A percentile compares a stretch with the other conserved stretches of the same genome.
phyloP scores from a whole-genome alignment of 2,329 filamentous ascomycete genomes.

The Didymellaceae sp. region DNA sequence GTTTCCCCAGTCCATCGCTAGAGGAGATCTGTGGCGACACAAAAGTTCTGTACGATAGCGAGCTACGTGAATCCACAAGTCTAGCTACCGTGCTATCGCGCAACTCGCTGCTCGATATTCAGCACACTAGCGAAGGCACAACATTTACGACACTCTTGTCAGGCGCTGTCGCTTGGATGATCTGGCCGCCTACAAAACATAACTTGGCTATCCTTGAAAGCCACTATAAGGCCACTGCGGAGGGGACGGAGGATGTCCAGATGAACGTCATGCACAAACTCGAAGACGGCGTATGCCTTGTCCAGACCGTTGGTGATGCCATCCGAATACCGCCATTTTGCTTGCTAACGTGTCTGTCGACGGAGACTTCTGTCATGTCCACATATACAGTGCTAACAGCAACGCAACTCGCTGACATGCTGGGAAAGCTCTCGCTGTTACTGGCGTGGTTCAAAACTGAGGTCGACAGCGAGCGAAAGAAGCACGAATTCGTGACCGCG shows the following conservation, averaged over 20 bases:
- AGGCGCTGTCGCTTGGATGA: slow-evolving; percentile 27
- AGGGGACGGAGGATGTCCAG: background rate
- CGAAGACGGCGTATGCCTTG: slow-evolving; percentile 23
- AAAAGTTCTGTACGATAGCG: background rate
- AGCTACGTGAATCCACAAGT: slow-evolving; percentile 10
- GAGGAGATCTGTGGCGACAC: slow-evolving; percentile 10
- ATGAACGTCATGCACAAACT: slow-evolving; percentile 10
- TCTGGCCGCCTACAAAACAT: slow-evolving; percentile 30
- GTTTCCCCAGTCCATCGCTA: slow-evolving; percentile 19
- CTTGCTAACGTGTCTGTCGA: slow-evolving; percentile 17
- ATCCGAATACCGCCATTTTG: slow-evolving; percentile 28
- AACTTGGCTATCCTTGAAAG: slow-evolving; percentile 21
- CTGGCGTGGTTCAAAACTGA: slow-evolving; percentile 27
- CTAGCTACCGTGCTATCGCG: slow-evolving; percentile 13
- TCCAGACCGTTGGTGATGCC: slow-evolving; percentile 22
- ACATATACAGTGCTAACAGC: slow-evolving; percentile 16
- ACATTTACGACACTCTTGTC: slow-evolving; percentile 23
- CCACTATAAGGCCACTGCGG: slow-evolving; percentile 14
- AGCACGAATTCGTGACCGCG: slow-evolving; percentile 8
- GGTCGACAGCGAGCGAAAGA: slow-evolving; percentile 13
- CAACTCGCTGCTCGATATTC: slow-evolving; percentile 14
- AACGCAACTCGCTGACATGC: slow-evolving; percentile 13
- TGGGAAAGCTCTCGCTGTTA: slow-evolving; percentile 19
- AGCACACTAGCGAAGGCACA: slow-evolving; percentile 27
- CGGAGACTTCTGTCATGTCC: slow-evolving; percentile 16